Conservation (phyloP, 495 filamentous ascomycete genomes). For the Annulohypoxylon maeteangense region DNA sequence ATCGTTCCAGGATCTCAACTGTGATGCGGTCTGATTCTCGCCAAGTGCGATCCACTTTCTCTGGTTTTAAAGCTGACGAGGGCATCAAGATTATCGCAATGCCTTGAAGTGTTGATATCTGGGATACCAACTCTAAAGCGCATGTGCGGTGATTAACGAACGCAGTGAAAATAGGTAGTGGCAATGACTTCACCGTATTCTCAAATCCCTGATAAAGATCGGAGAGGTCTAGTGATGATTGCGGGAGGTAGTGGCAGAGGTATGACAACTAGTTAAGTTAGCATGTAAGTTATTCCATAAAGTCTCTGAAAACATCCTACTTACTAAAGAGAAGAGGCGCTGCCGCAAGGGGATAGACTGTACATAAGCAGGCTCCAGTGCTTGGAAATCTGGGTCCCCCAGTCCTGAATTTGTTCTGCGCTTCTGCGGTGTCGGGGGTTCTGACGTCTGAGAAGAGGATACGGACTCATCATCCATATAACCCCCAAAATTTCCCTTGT, state of each 20-base stretch:
- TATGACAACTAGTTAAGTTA: constrained; percentile 39
- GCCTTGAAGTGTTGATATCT: constrained; percentile 71
- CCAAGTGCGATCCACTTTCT: constrained; percentile 51
- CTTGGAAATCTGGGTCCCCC: constrained; percentile 41
- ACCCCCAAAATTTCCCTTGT: constrained; percentile 58
- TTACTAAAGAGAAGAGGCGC: constrained; percentile 64
- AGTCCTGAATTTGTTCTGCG: constrained; percentile 32
- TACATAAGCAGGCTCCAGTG: constrained; percentile 57
- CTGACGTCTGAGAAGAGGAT: constrained; percentile 47
- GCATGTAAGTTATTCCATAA: background rate
- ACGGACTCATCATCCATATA: constrained; percentile 54
- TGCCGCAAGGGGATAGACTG: constrained; percentile 71
- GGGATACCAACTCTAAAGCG: constrained; percentile 59
- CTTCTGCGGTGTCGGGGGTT: constrained; percentile 47
- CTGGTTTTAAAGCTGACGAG: constrained; percentile 61
- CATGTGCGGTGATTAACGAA: constrained; percentile 66
- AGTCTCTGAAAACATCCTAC: background rate
- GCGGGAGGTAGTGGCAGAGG: constrained; percentile 45
- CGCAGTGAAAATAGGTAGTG: constrained; percentile 76
- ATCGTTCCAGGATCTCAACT: constrained; percentile 68
- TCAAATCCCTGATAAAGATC: constrained; percentile 76
- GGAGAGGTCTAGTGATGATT: constrained; percentile 60
- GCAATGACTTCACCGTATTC: constrained; percentile 71
- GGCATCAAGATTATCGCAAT: constrained; percentile 73
- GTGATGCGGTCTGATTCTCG: constrained; percentile 60